Evolutionary conservation across 2,329 filamentous ascomycete genomes (phyloP), one percentile per base, ranked within the genome.

Genomic region (Hymenoscyphus salicellus): DNA sequence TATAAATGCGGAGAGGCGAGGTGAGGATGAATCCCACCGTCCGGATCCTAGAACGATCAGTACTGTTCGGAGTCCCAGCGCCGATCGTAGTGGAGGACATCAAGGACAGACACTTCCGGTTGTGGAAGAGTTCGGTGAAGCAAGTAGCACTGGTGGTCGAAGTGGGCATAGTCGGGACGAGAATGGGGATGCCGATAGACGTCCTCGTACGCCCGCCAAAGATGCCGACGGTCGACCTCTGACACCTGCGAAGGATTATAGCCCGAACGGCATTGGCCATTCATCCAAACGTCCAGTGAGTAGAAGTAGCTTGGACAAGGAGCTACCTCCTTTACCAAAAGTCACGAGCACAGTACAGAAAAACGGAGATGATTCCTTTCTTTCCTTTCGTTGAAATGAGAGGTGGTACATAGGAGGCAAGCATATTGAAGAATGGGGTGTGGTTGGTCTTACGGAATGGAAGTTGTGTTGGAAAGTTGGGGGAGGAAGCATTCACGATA

Each of bases 71-170:
- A 90, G 81, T 77, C 84, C 79, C 26, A 83, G 80, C 73, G 82
- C 79, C 23, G 81, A 89, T 71, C 75, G 87, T 76, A 73, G 75
- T 75, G 73, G 83, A 78, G 81, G 83, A 16, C 77, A 81, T 14
- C 74, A 84, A 78, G 81, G 83, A n/a, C 79, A 82, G 17, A 87
- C 83, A 1, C 79, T 98, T 1, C 94, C 94, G 0, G 89, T 97
- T 10, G 93, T 98, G 6, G 91, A 97, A 70, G 94, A 98, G 78
- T 89, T 87, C n/a, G 90, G 87, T 5, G 94, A 97, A 76, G 88
- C 83, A 10, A 85, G 83, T 7, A 91, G 89, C 65, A 83, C 87
- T 28, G 86, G 87, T 1, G 85, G 83, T 33, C 83, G 83, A 62
- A 86, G 84, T 66, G 78, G 74, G 17, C 83, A 83, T 52, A 85